Conservation (phyloP, 2,329 filamentous ascomycete genomes). For the Nigrograna mackinnonii region DNA sequence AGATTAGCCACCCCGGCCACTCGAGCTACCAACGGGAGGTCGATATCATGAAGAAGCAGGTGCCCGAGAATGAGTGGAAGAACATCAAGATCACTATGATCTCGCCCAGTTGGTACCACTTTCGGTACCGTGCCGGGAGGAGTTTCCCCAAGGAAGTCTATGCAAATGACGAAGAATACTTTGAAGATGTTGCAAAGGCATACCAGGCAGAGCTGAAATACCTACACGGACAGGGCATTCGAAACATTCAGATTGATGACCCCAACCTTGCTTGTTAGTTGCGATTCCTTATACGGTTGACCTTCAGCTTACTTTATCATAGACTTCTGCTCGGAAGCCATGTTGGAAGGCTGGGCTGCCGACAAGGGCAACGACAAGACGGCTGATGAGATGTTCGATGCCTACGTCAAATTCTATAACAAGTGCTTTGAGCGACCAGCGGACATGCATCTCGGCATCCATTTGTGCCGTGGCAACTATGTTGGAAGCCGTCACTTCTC, state of each 20-base stretch:
- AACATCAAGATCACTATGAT: constrained; percentile 72
- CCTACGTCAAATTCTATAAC: constrained; percentile 79
- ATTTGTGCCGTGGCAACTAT: constrained; percentile 65
- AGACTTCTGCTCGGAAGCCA: constrained; percentile 41
- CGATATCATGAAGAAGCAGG: constrained; percentile 60
- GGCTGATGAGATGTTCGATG: constrained; percentile 72
- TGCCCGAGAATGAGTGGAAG: constrained; percentile 64
- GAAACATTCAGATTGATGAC: constrained; percentile 55
- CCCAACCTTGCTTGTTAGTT: constrained; percentile 48
- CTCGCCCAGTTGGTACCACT: constrained; percentile 71
- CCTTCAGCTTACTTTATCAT: background rate
- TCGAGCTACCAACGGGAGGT: constrained; percentile 63
- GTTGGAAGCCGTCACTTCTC: constrained; percentile 51
- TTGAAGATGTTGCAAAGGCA: constrained; percentile 50
- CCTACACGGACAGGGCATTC: constrained; percentile 48
- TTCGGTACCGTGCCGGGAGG: constrained; percentile 61
- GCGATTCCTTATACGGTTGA: background rate
- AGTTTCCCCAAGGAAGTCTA: constrained; percentile 52
- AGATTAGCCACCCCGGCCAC: constrained; percentile 59
- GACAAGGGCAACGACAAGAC: constrained; percentile 70
- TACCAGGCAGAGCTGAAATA: constrained; percentile 52
- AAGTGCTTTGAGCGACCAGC: constrained; percentile 65
- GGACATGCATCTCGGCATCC: constrained; percentile 77
- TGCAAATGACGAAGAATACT: constrained; percentile 51
- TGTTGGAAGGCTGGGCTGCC: constrained; percentile 49